Evolutionary conservation across 2,329 filamentous ascomycete genomes (phyloP), one percentile per base, ranked within the genome.

Genomic region (Knoxdaviesia proteae): DNA sequence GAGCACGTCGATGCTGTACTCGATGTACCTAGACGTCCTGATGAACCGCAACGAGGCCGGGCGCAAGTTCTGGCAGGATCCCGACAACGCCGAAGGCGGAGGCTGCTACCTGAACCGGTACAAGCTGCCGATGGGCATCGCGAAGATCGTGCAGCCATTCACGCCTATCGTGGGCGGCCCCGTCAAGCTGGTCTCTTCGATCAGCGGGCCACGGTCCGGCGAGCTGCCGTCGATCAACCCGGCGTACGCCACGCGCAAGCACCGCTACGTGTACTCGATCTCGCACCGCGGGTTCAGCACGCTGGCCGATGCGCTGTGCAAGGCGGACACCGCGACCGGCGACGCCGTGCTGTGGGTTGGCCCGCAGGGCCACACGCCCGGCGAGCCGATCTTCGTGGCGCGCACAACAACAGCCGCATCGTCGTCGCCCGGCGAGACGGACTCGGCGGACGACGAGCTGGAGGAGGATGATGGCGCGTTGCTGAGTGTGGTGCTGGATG

Each of bases 211-310:
- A 1, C 67, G 73, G 47, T 56, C 61, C 1, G 69, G 74, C 47
- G 79, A 84, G 46, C 60, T 84, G 6, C 77, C 79, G 0, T 73
- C 67, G 6, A 77, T 82, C 51, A 80, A 83, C 55, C 69, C 72
- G 0, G 45, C 49, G 1, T 74, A 65, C 48, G 54, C 63, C 0
- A 70, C 67, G 4, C 63, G 57, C 34, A 61, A 58, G 4, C 65
- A 77, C 50, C 69, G 74, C 32, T 83, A 71, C 52, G 64, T 74
- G 8, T 84, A 80, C 52, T 64, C 67, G 39, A 52, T 71, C 10
- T 52, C 66, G 1, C 69, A 68, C 47, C 67, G 69, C 6, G 73
- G 76, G 1, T 62, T 67, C 38, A 74, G 69, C 36, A 71, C 72
- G 0, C 61, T 80, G 36, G 58, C 75, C 40, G 78, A 84, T 49